A percentile compares a stretch with the other conserved stretches of the same genome.
Evolutionary conservation across 2,329 filamentous ascomycete genomes (phyloP).

Genomic region (Lasiodiplodia theobromae): DNA sequence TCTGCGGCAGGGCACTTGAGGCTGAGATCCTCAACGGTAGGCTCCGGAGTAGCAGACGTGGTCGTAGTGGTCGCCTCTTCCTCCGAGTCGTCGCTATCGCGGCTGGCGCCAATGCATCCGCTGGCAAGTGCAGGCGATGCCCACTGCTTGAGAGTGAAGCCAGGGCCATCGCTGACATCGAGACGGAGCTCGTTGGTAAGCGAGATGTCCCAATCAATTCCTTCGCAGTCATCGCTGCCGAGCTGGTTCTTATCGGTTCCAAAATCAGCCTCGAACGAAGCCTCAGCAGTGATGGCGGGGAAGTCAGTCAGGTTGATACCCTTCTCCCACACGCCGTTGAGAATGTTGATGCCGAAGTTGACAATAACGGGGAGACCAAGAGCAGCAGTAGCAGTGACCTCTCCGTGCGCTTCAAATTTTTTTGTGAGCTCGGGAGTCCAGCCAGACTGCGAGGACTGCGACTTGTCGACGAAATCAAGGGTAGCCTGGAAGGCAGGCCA

Average conservation of each 20-base stretch:
- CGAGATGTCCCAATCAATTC: conserved; percentile 30
- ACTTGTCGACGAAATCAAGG: conserved; percentile 29
- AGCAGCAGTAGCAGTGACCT: conserved; percentile 26
- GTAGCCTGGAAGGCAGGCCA: conserved; percentile 29
- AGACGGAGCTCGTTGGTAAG: conserved; percentile 29
- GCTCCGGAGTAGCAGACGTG: not conserved
- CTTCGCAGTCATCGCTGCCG: conserved; percentile 29
- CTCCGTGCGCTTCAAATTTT: conserved; percentile 31
- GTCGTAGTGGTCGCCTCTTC: not conserved
- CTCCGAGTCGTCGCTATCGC: not conserved
- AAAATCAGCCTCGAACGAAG: conserved; percentile 16
- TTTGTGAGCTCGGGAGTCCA: conserved; percentile 30
- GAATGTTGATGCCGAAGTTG: conserved; percentile 29
- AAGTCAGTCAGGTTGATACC: conserved; percentile 30
- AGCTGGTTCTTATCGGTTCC: conserved; percentile 22
- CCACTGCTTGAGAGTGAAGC: conserved; percentile 24
- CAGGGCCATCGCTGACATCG: conserved; percentile 9
- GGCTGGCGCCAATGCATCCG: conserved; percentile 17
- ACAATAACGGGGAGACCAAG: conserved; percentile 29
- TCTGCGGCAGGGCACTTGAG: conserved; percentile 18
- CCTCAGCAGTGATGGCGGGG: conserved; percentile 29
- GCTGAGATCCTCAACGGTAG: conserved; percentile 6
- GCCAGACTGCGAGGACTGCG: conserved; percentile 17
- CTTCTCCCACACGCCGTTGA: conserved; percentile 29
- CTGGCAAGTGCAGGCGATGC: conserved; percentile 13